phyloP scores from a whole-genome alignment of 805 yeast genomes.

The Diddensiella santjacobensis region DNA sequence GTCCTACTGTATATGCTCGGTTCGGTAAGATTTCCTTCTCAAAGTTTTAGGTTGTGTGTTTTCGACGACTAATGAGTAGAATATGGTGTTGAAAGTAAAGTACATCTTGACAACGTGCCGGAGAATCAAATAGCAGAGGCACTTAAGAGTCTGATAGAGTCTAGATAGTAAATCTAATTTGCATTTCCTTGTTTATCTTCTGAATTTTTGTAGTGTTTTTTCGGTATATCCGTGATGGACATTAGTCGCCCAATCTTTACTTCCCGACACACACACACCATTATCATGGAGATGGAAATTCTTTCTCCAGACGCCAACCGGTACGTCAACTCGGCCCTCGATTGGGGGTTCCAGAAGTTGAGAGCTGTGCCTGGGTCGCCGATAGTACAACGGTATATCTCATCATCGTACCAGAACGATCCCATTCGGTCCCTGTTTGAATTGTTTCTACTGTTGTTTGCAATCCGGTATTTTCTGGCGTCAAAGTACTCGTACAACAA shows the following conservation, averaged over 20 bases:
- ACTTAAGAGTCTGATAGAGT: conserved; percentile 38
- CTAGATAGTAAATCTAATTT: too few species aligned
- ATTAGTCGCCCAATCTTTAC: too few species aligned
- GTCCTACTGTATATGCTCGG: conserved; percentile 73
- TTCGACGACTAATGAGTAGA: conserved; percentile 8
- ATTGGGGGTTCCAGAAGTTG: conserved; percentile 3
- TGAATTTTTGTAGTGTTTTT: too few species aligned
- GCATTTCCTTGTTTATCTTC: too few species aligned
- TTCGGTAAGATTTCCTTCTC: conserved; percentile 39
- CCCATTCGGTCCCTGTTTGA: conserved; percentile 88
- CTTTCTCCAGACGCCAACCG: conserved; percentile 21
- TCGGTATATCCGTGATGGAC: too few species aligned
- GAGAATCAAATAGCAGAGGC: conserved; percentile 34
- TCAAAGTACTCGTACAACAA: conserved; percentile 74
- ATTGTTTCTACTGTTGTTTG: conserved; percentile 69
- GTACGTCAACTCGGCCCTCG: conserved; percentile 17
- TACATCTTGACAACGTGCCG: conserved; percentile 43
- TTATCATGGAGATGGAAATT: conserved; percentile 19
- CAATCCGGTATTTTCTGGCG: conserved; percentile 75
- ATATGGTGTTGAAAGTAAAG: conserved; percentile 40
- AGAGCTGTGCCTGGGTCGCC: conserved; percentile 38
- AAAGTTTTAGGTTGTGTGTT: not conserved
- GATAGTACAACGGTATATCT: conserved; percentile 56
- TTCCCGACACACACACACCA: not conserved
- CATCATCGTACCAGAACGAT: conserved; percentile 85